Percentiles rank a stretch among this genome's conserved stretches.
Conservation (phyloP, 2,329 filamentous ascomycete genomes). For the Colletotrichum lini region DNA sequence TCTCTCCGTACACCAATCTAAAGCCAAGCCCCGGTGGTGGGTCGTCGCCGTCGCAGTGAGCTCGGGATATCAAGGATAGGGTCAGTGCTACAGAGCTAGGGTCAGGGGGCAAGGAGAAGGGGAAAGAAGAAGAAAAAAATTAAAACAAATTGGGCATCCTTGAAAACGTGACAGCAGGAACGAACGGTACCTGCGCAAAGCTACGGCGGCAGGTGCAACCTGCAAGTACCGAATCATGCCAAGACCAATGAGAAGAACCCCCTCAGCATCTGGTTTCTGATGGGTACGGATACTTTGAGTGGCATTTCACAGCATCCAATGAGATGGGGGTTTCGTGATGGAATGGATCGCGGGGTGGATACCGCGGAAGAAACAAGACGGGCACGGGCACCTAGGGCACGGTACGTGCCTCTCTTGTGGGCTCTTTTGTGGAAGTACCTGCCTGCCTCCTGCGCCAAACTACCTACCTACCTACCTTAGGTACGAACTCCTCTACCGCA, state of each 20-base stretch:
- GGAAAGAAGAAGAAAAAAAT: conserved; percentile 8
- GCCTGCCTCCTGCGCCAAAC: no score
- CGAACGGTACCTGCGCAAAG: conserved; percentile 39
- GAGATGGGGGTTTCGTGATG: not conserved
- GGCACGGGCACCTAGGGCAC: no score
- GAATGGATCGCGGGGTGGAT: conserved; percentile 9
- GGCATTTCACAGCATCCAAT: conserved; percentile 31
- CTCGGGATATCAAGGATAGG: conserved; percentile 19
- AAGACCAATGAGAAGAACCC: not conserved
- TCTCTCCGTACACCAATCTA: not conserved
- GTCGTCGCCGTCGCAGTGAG: not conserved
- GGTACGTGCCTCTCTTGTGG: conserved; percentile 15
- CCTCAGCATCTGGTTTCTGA: conserved; percentile 12
- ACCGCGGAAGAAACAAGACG: conserved; percentile 25
- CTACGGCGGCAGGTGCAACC: conserved; percentile 23
- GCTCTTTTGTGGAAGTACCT: not conserved
- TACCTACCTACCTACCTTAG: no score
- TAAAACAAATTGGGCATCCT: conserved; percentile 2
- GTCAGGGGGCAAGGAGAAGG: not conserved
- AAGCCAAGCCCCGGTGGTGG: not conserved
- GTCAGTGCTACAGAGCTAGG: not conserved
- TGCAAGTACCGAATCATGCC: conserved; percentile 28
- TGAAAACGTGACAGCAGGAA: conserved; percentile 17
- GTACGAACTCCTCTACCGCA: no score
- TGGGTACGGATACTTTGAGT: conserved; percentile 6